Evolutionary conservation across 2,329 filamentous ascomycete genomes (phyloP), one percentile per base, ranked within the genome.

Genomic region (Pyrenochaeta sp.): DNA sequence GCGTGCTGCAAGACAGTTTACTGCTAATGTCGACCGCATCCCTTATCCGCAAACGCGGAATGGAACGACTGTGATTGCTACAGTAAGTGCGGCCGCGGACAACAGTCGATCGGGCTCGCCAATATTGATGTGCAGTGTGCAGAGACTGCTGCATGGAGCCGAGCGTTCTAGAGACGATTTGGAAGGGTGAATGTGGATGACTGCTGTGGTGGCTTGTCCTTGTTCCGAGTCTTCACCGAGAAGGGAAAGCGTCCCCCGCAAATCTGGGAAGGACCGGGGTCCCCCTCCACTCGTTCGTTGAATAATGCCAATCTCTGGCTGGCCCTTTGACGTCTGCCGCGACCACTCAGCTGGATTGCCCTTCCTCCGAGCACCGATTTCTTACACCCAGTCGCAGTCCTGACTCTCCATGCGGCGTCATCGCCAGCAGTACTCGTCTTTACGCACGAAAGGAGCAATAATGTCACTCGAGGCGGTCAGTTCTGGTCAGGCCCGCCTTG

Each of bases 161-260:
- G 48, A 50, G 52, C 42, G 36, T 24, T 43, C 54, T 54, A 58
- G 43, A 24, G 8, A 48, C 44, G 44, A 58, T 58, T 15, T 59
- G 54, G 62, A 58, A 62, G 59, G 46, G 34, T 62, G 49, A 51
- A 55, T 45, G 28, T 30, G 5, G 5, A 5, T 30, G 28, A 1
- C 19, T 19, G 19, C 1, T 19, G 19, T 19, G 19, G 28, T 30
- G 28, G 28, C 28, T 9, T 5, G 28, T 30, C 28, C 28, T 30
- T 30, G 28, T 30, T 30, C 62, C 62, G 64, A 65, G 54, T 52
- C 59, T 66, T 66, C 62, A 55, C 64, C 64, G 64, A 62, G 53
- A 58, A 30, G 51, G 63, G 54, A 52, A 63, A 57, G 62, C 55
- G 59, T 50, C 46, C 60, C 58, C 61, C 61, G 52, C 61, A 62